Base-by-base conservation (phyloP, 768 basidiomycete genomes). In the Amanita jacksonii region DNA sequence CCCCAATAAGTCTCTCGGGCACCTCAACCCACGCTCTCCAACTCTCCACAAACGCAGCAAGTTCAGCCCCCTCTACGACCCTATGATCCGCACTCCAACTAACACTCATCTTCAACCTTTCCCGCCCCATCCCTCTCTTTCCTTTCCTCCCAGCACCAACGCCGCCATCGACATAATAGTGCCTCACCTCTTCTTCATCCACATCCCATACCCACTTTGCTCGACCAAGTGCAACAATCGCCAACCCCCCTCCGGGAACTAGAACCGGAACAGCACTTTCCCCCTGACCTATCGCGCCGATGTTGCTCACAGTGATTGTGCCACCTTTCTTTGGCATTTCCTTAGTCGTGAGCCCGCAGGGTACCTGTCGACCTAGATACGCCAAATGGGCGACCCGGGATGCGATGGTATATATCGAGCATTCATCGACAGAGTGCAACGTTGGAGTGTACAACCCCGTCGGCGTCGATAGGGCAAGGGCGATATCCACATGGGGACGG, bases 71-170 rank as follows among this genome's bases (percentile, higher is more conserved):
- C 57, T 93, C 89, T 8, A 91, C 78, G 5, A 93, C 78, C 12
- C 89, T 65, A 61, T 93, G 90, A 52, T 93, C 89, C 38, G 83
- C 89, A 49, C 77, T 79, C 85, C 89, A 92, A 50, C 82, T 85
- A 4, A 89, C 66, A 8, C 74, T 74, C 30, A 82, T 57, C 62
- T 73, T 73, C 30, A 83, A 58, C 52, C 79, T 65, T 49, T 76
- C 62, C 51, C 73, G 70, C 1, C 77, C 76, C 19, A 31, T 41
- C 12, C 46, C 13, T 49, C 57, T 25, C 61, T 68, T 16, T 5
- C 28, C 36, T 8, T 32, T 15, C 22, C 34, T 2, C 20, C 24
- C 19, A 16, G 23, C 7, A 8, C 22, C 25, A 10, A 10, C 38
- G 16, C 9, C 27, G 13, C 40, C 40, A 41, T 32, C 41, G 25